Conservation (phyloP, 148 eudicot genomes). For the Chenopodium quinoa region DNA sequence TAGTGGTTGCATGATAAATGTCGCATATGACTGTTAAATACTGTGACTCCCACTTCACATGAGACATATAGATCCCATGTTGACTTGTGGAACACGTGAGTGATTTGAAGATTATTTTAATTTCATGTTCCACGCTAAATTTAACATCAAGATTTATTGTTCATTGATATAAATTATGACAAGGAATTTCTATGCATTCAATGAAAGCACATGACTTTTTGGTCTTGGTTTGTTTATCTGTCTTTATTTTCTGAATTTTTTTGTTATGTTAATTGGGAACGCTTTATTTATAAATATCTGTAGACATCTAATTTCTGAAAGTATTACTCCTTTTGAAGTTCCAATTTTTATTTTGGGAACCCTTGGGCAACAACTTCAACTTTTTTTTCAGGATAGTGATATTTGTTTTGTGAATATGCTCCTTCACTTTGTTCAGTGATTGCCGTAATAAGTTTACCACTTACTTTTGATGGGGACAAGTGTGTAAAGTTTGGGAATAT, state of each 20-base stretch:
- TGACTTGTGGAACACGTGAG: background rate
- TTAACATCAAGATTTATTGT: background rate
- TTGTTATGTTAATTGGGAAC: constrained; percentile 1
- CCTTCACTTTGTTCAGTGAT: background rate
- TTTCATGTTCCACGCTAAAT: background rate
- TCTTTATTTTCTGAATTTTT: background rate
- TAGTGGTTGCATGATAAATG: background rate
- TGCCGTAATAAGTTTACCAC: background rate
- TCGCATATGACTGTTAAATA: background rate
- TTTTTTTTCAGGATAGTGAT: background rate
- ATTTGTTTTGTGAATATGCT: background rate
- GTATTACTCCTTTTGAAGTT: no score
- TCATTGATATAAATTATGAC: background rate
- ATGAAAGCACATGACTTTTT: background rate
- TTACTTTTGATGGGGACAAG: background rate
- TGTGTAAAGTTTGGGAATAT: background rate
- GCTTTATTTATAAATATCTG: no score
- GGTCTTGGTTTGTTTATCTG: background rate
- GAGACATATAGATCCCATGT: background rate
- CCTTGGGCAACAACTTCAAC: no score
- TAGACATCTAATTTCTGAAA: no score
- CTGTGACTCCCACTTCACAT: background rate
- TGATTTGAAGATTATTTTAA: background rate
- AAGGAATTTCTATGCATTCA: background rate
- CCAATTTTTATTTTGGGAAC: no score